phyloP scores from a whole-genome alignment of 352 stramenopile species.

The Phytophthora pseudosyringae region DNA sequence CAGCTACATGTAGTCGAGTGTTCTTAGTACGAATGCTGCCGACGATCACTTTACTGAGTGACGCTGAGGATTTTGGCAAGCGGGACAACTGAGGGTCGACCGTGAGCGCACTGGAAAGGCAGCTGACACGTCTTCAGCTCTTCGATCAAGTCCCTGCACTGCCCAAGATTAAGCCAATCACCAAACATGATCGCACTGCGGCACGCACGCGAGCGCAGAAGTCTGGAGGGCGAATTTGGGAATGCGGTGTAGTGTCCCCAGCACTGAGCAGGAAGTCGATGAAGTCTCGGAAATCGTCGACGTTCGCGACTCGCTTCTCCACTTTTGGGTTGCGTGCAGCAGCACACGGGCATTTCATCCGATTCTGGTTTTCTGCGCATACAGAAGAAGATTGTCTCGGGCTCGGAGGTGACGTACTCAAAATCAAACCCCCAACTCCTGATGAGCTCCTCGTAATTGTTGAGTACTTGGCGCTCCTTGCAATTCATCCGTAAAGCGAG shows the following conservation, averaged over 20 bases:
- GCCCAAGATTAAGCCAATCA: conserved; percentile 70
- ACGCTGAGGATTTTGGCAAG: conserved; percentile 64
- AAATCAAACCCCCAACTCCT: conserved; percentile 87
- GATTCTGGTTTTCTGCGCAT: conserved; percentile 3
- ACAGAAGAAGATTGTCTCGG: conserved; percentile 2
- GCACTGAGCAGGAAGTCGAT: conserved; percentile 62
- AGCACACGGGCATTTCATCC: conserved; percentile 19
- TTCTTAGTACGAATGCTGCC: not conserved
- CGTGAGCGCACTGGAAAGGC: conserved; percentile 93
- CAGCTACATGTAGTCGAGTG: not conserved
- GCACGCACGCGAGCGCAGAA: conserved; percentile 90
- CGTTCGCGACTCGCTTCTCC: conserved; percentile 67
- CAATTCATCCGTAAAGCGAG: conserved; percentile 64
- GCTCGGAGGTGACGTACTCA: conserved; percentile 25
- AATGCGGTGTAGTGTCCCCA: conserved; percentile 26
- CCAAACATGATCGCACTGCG: conserved; percentile 95
- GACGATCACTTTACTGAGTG: not conserved
- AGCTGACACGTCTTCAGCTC: conserved; percentile 79
- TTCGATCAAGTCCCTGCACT: conserved; percentile 78
- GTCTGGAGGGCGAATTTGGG: conserved; percentile 59
- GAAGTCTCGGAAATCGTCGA: conserved; percentile 88
- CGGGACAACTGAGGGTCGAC: conserved; percentile 89
- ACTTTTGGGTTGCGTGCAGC: conserved; percentile 63
- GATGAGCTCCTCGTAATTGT: conserved; percentile 56
- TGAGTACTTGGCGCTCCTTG: conserved; percentile 54